Conservation (phyloP, 2,329 filamentous ascomycete genomes). For the Cercospora sp. region DNA sequence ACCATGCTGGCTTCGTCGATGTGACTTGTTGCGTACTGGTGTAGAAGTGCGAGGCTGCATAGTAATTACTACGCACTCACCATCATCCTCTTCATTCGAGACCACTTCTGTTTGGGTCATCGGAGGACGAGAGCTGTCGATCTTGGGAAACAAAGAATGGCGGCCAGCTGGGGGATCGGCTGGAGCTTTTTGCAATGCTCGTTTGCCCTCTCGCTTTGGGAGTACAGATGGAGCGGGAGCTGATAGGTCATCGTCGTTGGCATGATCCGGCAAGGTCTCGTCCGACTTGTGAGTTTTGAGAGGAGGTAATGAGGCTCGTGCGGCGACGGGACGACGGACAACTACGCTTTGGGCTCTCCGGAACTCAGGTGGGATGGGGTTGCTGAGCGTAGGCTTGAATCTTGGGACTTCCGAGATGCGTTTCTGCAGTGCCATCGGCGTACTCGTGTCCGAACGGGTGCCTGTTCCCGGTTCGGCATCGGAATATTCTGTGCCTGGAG, state of each 20-base stretch:
- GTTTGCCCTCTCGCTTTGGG: background rate
- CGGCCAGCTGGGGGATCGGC: background rate
- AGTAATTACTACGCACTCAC: conserved; percentile 30
- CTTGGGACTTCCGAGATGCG: conserved; percentile 17
- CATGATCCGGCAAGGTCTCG: background rate
- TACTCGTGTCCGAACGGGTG: background rate
- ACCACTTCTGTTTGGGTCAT: background rate
- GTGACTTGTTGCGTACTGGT: conserved; percentile 10
- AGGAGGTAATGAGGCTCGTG: background rate
- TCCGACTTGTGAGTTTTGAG: background rate
- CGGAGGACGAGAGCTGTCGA: background rate
- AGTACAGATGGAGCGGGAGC: background rate
- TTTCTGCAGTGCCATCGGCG: conserved; percentile 6
- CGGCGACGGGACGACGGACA: background rate
- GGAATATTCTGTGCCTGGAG: conserved; percentile 20
- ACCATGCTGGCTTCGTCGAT: background rate
- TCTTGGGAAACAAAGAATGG: background rate
- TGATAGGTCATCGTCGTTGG: background rate
- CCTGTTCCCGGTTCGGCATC: conserved; percentile 1
- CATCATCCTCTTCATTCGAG: conserved; percentile 4
- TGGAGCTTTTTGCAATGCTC: background rate
- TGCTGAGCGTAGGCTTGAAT: background rate
- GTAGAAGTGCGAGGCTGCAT: conserved; percentile 28
- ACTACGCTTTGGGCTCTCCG: background rate
- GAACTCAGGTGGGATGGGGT: background rate